Evolutionary conservation across 106 monocot genomes (phyloP), one percentile per base, ranked within the genome.

Genomic region (Dactylorhiza incarnata): DNA sequence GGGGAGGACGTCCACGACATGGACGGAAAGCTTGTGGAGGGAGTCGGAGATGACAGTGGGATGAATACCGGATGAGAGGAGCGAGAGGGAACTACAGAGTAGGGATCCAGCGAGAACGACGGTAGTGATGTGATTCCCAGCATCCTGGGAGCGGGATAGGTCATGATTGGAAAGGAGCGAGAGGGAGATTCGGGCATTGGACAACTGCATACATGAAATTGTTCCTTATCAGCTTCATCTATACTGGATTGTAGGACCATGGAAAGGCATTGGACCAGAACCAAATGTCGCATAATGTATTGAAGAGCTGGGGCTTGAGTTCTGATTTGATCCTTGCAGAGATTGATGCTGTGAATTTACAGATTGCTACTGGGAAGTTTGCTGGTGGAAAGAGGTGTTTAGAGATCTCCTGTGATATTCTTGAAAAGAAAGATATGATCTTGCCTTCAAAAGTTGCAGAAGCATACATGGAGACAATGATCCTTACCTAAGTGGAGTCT

Each of bases 101-200:
- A 95, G 77, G 17, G 92, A 77, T 3, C 95, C 95, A 14, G 95
- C 92, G 26, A 95, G 86, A 68, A 95, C 95, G 26, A 95, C 95
- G 3, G 93, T 82, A 17, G 95, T 95, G 26, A 92, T 95, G 6
- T 92, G 92, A 59, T 95, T 92, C 0, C 95, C 95, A 9, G 91
- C 66, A 68, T 95, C 95, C 79, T 95, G 95, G 7, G 91, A 89
- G 4, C 83, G 82, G 49, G 95, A 95, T 58, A 95, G 86, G 55
- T 95, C 95, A n/a, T n/a, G n/a, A n/a, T n/a, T n/a, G n/a, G n/a
- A n/a, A n/a, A n/a, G n/a, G n/a, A n/a, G n/a, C n/a, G n/a, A n/a
- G n/a, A n/a, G n/a, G n/a, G n/a, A n/a, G n/a, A n/a, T n/a, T n/a
- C n/a, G n/a, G n/a, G n/a, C n/a, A n/a, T n/a, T n/a, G n/a, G n/a